phyloP scores from a whole-genome alignment of 768 basidiomycete species.

The Agrocybe praecox region DNA sequence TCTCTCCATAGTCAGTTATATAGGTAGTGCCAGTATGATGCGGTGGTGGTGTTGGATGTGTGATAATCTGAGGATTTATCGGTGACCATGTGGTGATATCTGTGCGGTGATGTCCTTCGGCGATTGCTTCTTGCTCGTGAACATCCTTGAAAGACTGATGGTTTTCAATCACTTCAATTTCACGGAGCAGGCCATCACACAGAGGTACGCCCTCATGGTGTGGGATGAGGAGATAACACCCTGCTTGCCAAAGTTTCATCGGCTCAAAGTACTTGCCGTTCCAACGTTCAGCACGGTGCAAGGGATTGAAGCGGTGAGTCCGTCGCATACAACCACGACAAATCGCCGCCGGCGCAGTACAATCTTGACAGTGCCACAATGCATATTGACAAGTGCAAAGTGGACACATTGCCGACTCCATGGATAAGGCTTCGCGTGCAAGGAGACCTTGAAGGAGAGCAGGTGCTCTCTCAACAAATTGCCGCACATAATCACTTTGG shows the following conservation, averaged over 20 bases:
- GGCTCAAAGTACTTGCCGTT: slow-evolving; percentile 5
- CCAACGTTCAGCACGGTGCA: slow-evolving; percentile 15
- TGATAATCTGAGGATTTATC: too few species aligned
- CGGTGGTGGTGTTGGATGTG: too few species aligned
- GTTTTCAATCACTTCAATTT: not conserved
- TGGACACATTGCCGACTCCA: not conserved
- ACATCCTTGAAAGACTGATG: not conserved
- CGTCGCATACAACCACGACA: slow-evolving; percentile 11
- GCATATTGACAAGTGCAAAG: not conserved
- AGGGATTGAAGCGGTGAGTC: slow-evolving; percentile 2
- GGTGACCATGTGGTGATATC: too few species aligned
- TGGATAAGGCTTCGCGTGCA: not conserved
- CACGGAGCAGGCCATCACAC: not conserved
- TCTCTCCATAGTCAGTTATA: too few species aligned
- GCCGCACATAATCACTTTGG: not conserved
- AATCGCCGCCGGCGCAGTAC: not conserved
- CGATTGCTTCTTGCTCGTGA: not conserved
- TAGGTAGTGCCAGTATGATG: too few species aligned
- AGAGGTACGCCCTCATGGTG: not conserved
- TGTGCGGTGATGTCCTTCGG: not conserved
- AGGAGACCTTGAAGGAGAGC: not conserved
- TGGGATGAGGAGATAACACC: not conserved
- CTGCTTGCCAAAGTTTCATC: slow-evolving; percentile 10
- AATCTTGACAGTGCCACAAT: slow-evolving; percentile 14
- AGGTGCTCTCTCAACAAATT: not conserved